A percentile compares a stretch with the other conserved stretches of the same genome.
Evolutionary conservation across 305 asterid species (phyloP).

Genomic region (Petunia hybrid): DNA sequence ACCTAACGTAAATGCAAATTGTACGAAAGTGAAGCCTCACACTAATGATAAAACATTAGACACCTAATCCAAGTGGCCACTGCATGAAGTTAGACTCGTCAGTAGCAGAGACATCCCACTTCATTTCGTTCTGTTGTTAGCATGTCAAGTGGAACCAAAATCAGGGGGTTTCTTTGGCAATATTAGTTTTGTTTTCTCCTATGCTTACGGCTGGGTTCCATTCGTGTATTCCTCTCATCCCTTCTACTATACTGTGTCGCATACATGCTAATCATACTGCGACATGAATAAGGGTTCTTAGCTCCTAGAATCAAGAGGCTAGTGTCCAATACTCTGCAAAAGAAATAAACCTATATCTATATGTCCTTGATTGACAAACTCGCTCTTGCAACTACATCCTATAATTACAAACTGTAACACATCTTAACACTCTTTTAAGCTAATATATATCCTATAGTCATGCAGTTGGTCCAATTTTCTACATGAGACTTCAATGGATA

Average conservation of each 20-base stretch:
- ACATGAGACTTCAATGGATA: background rate
- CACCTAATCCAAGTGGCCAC: background rate
- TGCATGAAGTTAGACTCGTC: background rate
- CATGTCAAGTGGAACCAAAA: background rate
- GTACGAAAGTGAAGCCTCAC: background rate
- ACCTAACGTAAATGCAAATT: background rate
- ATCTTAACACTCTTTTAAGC: background rate
- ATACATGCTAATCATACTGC: background rate
- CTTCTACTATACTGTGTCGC: background rate
- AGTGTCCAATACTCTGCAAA: background rate
- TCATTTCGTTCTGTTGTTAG: background rate
- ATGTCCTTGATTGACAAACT: conserved; percentile 20
- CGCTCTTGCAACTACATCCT: conserved; percentile 16
- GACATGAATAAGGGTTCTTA: background rate
- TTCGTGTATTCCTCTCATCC: background rate
- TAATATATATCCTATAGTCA: background rate
- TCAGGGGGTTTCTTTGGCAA: background rate
- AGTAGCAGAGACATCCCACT: background rate
- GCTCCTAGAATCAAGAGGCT: background rate
- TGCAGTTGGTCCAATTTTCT: background rate
- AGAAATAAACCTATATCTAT: background rate
- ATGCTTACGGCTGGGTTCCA: background rate
- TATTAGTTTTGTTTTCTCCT: background rate
- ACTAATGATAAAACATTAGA: background rate
- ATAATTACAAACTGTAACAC: background rate